These are phyloP conservation scores for Olyra latifolia DNA, from an alignment of 176 grass and related monocot species.

Conservation along the genomic window DNA sequence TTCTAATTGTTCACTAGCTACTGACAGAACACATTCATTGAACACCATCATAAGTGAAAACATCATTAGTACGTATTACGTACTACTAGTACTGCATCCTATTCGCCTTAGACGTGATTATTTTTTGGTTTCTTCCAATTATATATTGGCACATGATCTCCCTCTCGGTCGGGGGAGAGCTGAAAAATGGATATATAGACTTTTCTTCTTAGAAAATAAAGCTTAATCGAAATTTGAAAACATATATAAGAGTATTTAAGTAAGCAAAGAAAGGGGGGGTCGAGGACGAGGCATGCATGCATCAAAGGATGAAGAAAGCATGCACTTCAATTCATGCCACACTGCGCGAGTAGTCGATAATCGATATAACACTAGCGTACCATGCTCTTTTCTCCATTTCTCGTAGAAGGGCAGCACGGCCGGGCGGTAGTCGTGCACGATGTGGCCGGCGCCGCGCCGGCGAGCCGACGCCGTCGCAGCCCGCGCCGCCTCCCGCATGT, in stretches of 20 bases:
- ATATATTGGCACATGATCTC: neutral
- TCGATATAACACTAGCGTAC: too few species aligned
- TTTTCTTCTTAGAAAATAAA: neutral
- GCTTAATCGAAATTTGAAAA: neutral
- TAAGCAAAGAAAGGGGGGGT: neutral
- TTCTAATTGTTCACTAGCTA: neutral
- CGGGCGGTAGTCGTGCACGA: constrained; percentile 82
- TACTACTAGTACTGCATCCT: neutral
- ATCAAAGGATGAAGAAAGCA: neutral
- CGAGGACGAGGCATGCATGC: neutral
- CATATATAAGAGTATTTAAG: too few species aligned
- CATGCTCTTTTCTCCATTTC: constrained; percentile 83
- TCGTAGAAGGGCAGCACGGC: constrained; percentile 84
- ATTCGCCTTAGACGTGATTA: neutral
- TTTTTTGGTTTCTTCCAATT: neutral
- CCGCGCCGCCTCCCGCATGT: constrained; percentile 57
- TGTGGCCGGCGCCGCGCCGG: neutral
- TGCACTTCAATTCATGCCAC: neutral
- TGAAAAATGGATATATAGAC: neutral
- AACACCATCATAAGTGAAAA: neutral
- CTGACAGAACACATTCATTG: neutral
- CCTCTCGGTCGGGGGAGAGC: neutral
- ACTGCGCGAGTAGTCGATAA: neutral
- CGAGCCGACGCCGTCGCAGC: neutral
- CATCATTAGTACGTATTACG: neutral